Base-by-base conservation (phyloP, 768 basidiomycete species). In the Fomitopsis pulvina region DNA sequence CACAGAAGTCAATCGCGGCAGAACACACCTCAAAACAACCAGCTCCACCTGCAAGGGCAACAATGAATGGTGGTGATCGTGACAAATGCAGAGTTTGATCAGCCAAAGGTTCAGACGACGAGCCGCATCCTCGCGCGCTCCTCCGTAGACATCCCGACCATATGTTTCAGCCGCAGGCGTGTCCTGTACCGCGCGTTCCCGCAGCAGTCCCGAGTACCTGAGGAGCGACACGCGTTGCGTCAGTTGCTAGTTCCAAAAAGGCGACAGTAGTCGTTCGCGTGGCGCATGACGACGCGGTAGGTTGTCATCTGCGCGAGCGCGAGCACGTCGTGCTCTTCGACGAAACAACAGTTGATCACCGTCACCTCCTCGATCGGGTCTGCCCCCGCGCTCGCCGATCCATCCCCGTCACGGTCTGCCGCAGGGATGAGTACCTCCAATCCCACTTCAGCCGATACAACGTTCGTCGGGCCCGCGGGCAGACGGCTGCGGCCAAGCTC, bases 321-420 rank as follows among this genome's bases (percentile, higher is more conserved):
- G 32, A 80, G 53, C 50, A 83, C 72, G 52, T 81, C 76, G 50
- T 68, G 63, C 48, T 81, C 78, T 55, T 71, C 67, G 22, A 82
- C 79, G 50, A 75, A 74, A 14, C 77, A 69, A 61, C 80, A 83
- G 57, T 80, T 76, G 52, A 82, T 77, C 25, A 77, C 71, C 0
- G 74, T 74, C 12, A 82, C 62, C 55, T 71, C 71, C 38, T 62
- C 56, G 47, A 83, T 72, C 27, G 66, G 64, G 38, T 59, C 59
- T 6, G 54, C 53, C 3, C 39, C 29, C 7, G 51, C 32, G 1
- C 41, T 52, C 30, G 30, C 21, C 12, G 18, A 18, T n/a, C 9
- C 20, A 10, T 29, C 45, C 54, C 51, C 18, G 45, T 30, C 32
- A 18, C 22, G 30, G 41, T 14, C n/a, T 8, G 24, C 27, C 8